phyloP scores from a whole-genome alignment of 805 yeast genomes.

The Pichia phayaonensis region DNA sequence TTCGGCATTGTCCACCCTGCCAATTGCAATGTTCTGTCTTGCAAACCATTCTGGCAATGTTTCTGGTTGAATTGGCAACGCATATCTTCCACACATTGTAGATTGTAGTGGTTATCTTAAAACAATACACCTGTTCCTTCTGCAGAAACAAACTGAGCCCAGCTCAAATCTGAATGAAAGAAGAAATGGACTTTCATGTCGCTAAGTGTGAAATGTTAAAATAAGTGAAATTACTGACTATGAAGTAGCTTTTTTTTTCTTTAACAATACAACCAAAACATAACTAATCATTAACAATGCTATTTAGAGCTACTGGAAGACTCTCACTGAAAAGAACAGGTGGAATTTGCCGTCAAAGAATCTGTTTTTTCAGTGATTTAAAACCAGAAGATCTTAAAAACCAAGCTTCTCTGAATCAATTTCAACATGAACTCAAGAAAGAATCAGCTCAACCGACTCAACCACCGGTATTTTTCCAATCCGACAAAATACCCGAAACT shows the following conservation, averaged over 20 bases:
- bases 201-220: not conserved
- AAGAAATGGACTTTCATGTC: not conserved
- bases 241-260: too few species aligned
- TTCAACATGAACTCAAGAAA: not conserved
- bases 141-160: not conserved
- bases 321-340: not conserved
- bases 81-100: conserved; percentile 31
- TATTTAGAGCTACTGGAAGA: not conserved
- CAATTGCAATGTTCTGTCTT: conserved; percentile 20
- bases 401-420: conserved; percentile 6
- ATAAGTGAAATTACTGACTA: too few species aligned
- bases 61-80: conserved; percentile 30
- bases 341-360: not conserved
- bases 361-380: not conserved
- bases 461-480: conserved; percentile 3
- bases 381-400: not conserved
- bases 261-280: not conserved
- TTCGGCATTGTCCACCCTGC: conserved; percentile 17
- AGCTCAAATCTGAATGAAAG: not conserved
- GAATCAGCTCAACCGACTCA: not conserved
- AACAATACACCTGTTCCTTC: not conserved
- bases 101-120: not conserved
- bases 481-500: not conserved
- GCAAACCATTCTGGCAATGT: conserved; percentile 36
- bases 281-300: too few species aligned